These are phyloP conservation scores for Echites panduratus DNA, from an alignment of 257 asterid species.

Conservation along the genomic window DNA sequence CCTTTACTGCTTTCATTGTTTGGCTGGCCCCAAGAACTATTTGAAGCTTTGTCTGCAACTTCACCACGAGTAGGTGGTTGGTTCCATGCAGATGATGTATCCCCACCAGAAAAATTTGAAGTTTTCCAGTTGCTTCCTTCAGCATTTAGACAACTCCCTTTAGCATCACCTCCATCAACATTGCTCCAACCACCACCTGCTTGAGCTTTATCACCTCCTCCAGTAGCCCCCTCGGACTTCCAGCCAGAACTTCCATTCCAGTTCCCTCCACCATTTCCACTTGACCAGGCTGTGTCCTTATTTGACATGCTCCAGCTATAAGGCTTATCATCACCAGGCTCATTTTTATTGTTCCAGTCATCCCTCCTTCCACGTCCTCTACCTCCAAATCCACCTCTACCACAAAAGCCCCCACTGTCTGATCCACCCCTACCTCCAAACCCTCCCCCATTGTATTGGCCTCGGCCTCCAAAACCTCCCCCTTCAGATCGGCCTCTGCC, in stretches of 20 bases:
- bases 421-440: slow-evolving; percentile 54
- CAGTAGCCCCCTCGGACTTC: slow-evolving; percentile 32
- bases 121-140: slow-evolving; percentile 13
- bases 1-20: background rate
- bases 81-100: slow-evolving; percentile 22
- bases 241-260: slow-evolving; percentile 39
- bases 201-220: slow-evolving; percentile 14
- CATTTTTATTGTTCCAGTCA: slow-evolving; percentile 32
- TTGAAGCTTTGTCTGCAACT: slow-evolving; percentile 27
- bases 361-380: slow-evolving; percentile 44
- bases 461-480: slow-evolving; percentile 42
- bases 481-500: slow-evolving; percentile 53
- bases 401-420: slow-evolving; percentile 38
- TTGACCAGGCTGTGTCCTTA: slow-evolving; percentile 13
- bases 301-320: slow-evolving; percentile 29
- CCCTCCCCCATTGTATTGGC: slow-evolving; percentile 22
- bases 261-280: slow-evolving; percentile 29
- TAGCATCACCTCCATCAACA: slow-evolving; percentile 16
- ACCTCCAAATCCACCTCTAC: slow-evolving; percentile 31
- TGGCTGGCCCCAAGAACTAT: slow-evolving; percentile 38
- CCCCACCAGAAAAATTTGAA: slow-evolving; percentile 24
- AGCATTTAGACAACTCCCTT: slow-evolving; percentile 27
- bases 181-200: slow-evolving; percentile 31
- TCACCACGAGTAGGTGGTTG: slow-evolving; percentile 7
- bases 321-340: slow-evolving; percentile 42